Evolutionary conservation across 2,329 filamentous ascomycete genomes (phyloP), one percentile per base, ranked within the genome.

Genomic region (Pseudocercospora crystallina): DNA sequence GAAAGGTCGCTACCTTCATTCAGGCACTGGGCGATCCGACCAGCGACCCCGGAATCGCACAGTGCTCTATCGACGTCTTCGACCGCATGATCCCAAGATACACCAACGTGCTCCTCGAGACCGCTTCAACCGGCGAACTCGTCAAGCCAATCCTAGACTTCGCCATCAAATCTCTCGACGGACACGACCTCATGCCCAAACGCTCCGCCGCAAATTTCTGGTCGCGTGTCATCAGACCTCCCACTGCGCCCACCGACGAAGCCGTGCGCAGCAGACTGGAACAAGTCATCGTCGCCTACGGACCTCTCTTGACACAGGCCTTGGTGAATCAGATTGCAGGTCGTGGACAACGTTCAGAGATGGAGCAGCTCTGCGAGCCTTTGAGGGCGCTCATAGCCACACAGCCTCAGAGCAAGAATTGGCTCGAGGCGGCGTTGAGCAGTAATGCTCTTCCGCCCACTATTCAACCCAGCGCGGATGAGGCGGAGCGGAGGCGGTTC

Each of bases 131-230:
- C 78, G 58, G 58, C n/a, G 49, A 56, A n/a, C 35, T 47, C 20
- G 53, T 59, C 1, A 50, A 53, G 12, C 50, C 47, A 59, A 79
- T 90, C 53, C 86, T 95, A 61, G 71, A 84, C 46, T 91, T 92
- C 62, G 80, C 84, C 0, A 73, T 94, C 10, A 80, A 82, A 60
- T 83, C 88, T 7, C 72, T 95, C 5, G 79, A 84, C 37, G 85
- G 85, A 10, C 82, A 78, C 29, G 89, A 94, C 52, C 83, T 86
- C 0, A 73, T 95, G 8, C 86, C 88, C 0, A 95, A 94, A 70
- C 80, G 80, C 29, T 81, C 86, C 2, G 81, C 89, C 1, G 81
- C 84, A 8, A 82, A 86, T 26, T 88, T 95, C 55, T 94, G 89
- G 87, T 84, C 86, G 70, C 59, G 76, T 64, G 67, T 73, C 29